phyloP scores from a whole-genome alignment of 2,329 filamentous ascomycete genomes.

The Colletotrichum sp. region DNA sequence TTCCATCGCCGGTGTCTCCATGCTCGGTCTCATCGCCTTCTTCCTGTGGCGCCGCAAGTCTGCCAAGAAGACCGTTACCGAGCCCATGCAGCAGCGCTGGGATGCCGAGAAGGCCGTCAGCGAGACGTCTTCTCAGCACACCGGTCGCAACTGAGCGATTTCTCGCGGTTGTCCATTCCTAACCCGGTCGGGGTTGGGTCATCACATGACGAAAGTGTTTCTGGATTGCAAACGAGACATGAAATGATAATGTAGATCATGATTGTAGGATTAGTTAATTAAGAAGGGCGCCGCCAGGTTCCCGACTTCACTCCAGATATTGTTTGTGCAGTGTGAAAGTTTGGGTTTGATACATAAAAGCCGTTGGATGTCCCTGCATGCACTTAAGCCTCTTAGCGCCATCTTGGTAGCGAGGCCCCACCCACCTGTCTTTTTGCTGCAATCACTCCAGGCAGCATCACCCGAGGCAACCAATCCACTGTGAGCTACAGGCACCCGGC shows the following conservation, averaged over 20 bases:
- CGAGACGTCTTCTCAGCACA: conserved; percentile 17
- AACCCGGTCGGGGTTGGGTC: not conserved
- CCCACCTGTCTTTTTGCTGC: not conserved
- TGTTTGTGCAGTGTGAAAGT: not conserved
- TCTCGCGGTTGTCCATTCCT: not conserved
- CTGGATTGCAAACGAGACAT: not conserved
- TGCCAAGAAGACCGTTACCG: conserved; percentile 18
- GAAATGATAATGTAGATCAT: not conserved
- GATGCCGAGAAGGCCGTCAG: conserved; percentile 24
- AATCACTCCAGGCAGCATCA: conserved; percentile 14
- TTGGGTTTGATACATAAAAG: not conserved
- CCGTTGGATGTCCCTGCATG: not conserved
- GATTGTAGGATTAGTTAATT: not conserved
- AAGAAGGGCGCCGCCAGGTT: not conserved
- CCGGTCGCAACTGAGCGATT: not conserved
- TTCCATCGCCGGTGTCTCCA: conserved; percentile 63
- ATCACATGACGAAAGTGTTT: not conserved
- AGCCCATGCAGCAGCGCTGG: conserved; percentile 21
- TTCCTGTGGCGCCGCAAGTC: conserved; percentile 51
- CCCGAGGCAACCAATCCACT: conserved; percentile 17
- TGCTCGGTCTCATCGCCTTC: conserved; percentile 66
- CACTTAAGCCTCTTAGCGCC: not conserved
- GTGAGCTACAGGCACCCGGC: not conserved
- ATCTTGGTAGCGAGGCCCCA: not conserved
- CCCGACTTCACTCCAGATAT: not conserved